Base-by-base conservation (phyloP, 2,329 filamentous ascomycete species). In the Mycosphaerella arachidis region DNA sequence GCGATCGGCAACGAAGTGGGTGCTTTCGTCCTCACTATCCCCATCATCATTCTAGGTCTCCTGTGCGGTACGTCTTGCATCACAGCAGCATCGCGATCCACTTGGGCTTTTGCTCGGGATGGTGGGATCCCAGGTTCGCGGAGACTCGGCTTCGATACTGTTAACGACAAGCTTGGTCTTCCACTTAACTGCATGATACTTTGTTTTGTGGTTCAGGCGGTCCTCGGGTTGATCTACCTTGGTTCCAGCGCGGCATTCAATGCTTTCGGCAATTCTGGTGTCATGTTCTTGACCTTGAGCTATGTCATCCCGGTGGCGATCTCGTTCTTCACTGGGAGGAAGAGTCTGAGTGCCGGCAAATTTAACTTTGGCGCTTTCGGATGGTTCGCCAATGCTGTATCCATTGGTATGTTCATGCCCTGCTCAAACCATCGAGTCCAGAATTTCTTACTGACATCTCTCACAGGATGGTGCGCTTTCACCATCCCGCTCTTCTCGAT, bases 181-280 rank as follows among this genome's bases (percentile, higher is more conserved):
- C 87, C 87, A 0, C 67, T 89, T 57, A 89, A 89, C 71, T 86
- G 85, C 64, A 89, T 89, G 86, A 86, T 89, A 83, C 81, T 89
- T 57, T 84, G 82, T 68, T 88, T 87, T 83, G 80, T 75, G 3
- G 77, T 89, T 30, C 81, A 89, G 73, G 80, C 89, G 58, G 54
- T 83, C 13, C 82, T 90, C 5, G 86, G 84, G 33, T 70, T 86
- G 67, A 84, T 90, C 72, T 88, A 89, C 77, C 88, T 90, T 64
- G 87, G 87, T 51, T 88, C 85, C 1, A 75, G 80, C 0, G 83
- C 85, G 10, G 87, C 86, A n/a, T 90, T 89, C 78, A 88, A 86
- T 70, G 87, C 87, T 58, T 89, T 90, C 73, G 68, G 67, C 55
- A 66, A 67, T 52, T 66, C 66, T 12, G 67, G 67, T 58, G 86